Evolutionary conservation across 2,329 filamentous ascomycete genomes (phyloP), one percentile per base, ranked within the genome.

Genomic region (Alternaria rosae): DNA sequence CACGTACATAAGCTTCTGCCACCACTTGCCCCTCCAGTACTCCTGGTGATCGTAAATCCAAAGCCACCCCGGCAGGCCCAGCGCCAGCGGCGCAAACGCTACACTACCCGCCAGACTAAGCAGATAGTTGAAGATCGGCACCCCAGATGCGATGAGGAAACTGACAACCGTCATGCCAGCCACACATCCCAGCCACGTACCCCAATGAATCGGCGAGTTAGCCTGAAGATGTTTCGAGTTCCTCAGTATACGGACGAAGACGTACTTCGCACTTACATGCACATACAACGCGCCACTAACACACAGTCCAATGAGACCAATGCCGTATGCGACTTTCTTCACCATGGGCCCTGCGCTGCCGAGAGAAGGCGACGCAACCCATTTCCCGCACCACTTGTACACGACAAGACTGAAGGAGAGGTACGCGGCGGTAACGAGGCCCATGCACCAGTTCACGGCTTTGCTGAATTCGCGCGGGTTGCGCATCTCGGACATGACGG

Each of bases 401-500:
- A 89, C 85, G 3, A 89, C 86, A 15, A 89, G 79, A 43, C 82
- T 83, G 71, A 89, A 88, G 30, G 83, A 82, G 11, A 89, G 79
- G 69, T 90, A 90, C 0, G 84, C 84, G 0, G 83, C 82, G 0
- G 84, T 86, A 5, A 88, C 87, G 47, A 89, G 74, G 9, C 77
- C 81, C 87, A 88, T 88, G 75, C 85, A 87, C 13, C 84, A 75
- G 69, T 84, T 88, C 0, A 90, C 80, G 0, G 88, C 84, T 73
- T 89, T 89, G 62, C 82, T 83, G 74, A 86, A 90, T 66, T 89
- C 86, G 20, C 80, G 81, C 0, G 88, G 88, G 28, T 83, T 81
- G 26, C 63, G 81, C 87, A 91, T 91, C 78, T 91, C 89, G 0
- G 85, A 86, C 55, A 90, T 90, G 60, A 91, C 86, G 5, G 87